Percentiles rank a stretch among this genome's conserved stretches.
Evolutionary conservation across 805 yeast species (phyloP).

Genomic region (Saccharomycodes ludwigii): DNA sequence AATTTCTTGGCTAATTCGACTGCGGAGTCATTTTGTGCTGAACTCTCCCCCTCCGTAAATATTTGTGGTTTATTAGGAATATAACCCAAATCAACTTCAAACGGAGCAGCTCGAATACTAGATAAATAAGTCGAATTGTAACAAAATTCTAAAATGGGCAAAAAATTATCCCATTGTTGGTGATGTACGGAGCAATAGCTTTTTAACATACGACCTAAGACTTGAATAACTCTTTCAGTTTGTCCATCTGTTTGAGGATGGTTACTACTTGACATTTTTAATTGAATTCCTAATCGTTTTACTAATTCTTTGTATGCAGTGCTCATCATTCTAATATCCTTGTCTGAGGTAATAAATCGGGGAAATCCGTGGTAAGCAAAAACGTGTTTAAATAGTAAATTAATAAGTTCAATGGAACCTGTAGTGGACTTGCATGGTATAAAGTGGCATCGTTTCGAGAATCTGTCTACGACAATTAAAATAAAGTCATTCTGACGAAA

Average conservation of each 20-base stretch:
- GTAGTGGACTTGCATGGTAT: slow-evolving; percentile 6
- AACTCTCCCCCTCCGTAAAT: not conserved
- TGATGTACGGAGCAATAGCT: slow-evolving; percentile 1
- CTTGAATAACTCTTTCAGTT: slow-evolving; percentile 3
- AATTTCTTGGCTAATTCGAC: slow-evolving; percentile 3
- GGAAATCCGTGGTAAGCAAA: slow-evolving; percentile 11
- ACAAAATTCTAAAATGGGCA: slow-evolving; percentile 5
- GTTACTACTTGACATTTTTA: slow-evolving; percentile 3
- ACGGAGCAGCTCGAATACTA: slow-evolving; percentile 2
- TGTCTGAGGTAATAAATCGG: slow-evolving; percentile 3
- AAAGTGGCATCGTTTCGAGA: slow-evolving; percentile 11
- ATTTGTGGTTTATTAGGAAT: slow-evolving; percentile 6
- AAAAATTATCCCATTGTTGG: slow-evolving; percentile 2
- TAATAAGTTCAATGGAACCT: slow-evolving; percentile 8
- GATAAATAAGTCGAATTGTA: slow-evolving; percentile 4
- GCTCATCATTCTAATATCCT: slow-evolving; percentile 2
- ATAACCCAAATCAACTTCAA: slow-evolving; percentile 8
- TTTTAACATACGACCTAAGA: slow-evolving; percentile 1
- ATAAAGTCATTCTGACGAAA: slow-evolving; percentile 5
- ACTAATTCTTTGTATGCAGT: slow-evolving; percentile 2
- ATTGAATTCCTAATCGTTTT: slow-evolving; percentile 3
- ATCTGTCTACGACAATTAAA: slow-evolving; percentile 11
- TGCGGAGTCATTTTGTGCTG: not conserved
- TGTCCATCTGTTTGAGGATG: slow-evolving; percentile 8
- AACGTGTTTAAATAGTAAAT: slow-evolving; percentile 6